Evolutionary conservation across 139 green algal species (phyloP).

Genomic region (Coccomyxa sp.): DNA sequence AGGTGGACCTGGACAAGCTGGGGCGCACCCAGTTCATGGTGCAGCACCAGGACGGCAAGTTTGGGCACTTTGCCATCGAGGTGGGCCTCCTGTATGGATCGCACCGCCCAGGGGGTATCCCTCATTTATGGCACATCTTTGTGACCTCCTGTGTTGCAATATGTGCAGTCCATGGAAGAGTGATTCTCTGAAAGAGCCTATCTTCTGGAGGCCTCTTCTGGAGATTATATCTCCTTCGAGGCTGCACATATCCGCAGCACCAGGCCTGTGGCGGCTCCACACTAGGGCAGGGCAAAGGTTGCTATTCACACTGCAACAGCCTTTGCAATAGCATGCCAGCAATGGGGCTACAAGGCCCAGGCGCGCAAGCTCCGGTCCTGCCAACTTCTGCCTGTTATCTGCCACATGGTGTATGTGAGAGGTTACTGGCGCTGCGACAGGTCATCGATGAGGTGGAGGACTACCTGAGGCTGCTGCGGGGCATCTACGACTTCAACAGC

Average conservation of each 20-base stretch:
- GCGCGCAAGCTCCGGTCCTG: not conserved
- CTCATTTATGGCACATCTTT: no score
- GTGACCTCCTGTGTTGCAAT: no score
- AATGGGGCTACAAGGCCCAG: not conserved
- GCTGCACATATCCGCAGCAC: no score
- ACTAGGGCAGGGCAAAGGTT: no score
- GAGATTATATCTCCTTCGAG: no score
- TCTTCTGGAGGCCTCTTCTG: no score
- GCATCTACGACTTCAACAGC: conserved; percentile 89
- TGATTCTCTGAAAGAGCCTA: no score
- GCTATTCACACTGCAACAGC: no score
- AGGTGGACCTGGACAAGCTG: conserved; percentile 78
- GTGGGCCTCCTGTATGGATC: no score
- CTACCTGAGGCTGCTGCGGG: conserved; percentile 77
- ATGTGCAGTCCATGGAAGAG: no score
- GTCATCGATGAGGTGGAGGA: conserved; percentile 75
- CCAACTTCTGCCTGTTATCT: not conserved
- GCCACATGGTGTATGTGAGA: not conserved
- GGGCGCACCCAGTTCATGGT: conserved; percentile 31
- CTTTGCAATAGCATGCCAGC: not conserved
- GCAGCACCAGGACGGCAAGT: conserved; percentile 38
- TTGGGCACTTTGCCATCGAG: conserved; percentile 84
- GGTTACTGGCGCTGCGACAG: not conserved
- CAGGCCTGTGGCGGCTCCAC: no score
- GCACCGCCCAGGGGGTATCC: no score